phyloP scores from a whole-genome alignment of 2,329 filamentous ascomycete genomes.

The Grosmannia serpens region DNA sequence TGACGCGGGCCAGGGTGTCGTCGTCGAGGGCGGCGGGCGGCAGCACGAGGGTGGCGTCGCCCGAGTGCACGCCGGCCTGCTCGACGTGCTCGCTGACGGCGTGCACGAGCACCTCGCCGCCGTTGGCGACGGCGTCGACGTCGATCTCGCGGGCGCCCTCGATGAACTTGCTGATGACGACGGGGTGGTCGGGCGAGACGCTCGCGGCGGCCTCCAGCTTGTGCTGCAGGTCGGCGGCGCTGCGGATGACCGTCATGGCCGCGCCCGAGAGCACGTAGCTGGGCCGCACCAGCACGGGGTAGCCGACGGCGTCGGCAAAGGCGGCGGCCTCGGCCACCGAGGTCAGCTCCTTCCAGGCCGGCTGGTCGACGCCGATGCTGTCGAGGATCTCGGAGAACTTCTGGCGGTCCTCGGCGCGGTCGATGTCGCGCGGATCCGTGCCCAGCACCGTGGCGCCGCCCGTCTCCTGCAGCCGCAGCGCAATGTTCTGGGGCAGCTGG shows the following conservation, averaged over 20 bases:
- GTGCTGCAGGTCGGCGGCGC: slow-evolving; percentile 79
- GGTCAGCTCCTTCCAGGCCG: slow-evolving; percentile 93
- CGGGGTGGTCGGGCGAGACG: slow-evolving; percentile 91
- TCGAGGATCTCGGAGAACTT: slow-evolving; percentile 98
- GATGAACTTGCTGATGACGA: slow-evolving; percentile 97
- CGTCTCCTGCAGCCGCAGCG: slow-evolving; percentile 80
- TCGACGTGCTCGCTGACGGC: slow-evolving; percentile 94
- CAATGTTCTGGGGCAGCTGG: slow-evolving; percentile 95
- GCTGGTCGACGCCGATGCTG: slow-evolving; percentile 92
- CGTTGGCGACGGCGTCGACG: slow-evolving; percentile 80
- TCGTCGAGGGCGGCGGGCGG: slow-evolving; percentile 74
- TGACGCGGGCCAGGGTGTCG: slow-evolving; percentile 70
- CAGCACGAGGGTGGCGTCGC: slow-evolving; percentile 88
- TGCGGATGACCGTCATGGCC: slow-evolving; percentile 94
- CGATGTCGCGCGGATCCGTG: slow-evolving; percentile 86
- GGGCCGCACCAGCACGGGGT: slow-evolving; percentile 89
- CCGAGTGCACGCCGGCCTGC: slow-evolving; percentile 94
- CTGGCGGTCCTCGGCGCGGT: slow-evolving; percentile 95
- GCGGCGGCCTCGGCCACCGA: slow-evolving; percentile 78
- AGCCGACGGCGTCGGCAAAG: slow-evolving; percentile 76
- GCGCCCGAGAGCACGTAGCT: slow-evolving; percentile 94
- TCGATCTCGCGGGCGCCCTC: slow-evolving; percentile 95
- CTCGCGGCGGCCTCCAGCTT: slow-evolving; percentile 84
- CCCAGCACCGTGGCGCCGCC: slow-evolving; percentile 86
- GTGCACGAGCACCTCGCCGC: slow-evolving; percentile 79